A percentile compares a stretch with the other conserved stretches of the same genome.
phyloP scores from a whole-genome alignment of 768 basidiomycete species.

The Lactarius vividus region DNA sequence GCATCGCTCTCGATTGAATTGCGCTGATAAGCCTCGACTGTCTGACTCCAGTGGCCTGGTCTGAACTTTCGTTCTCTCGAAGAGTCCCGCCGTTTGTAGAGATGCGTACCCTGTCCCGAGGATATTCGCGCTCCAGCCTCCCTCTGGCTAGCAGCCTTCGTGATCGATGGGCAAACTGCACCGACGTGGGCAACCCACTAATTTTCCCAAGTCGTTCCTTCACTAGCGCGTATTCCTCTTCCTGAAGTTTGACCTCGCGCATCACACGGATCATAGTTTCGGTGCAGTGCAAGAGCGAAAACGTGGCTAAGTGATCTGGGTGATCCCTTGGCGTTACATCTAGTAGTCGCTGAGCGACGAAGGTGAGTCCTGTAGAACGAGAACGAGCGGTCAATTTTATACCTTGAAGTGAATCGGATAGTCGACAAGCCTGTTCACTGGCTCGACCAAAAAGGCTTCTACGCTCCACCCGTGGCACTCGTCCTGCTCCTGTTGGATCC shows the following conservation, averaged over 20 bases:
- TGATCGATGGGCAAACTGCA: conserved; percentile 63
- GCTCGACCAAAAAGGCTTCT: conserved; percentile 68
- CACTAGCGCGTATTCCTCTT: conserved; percentile 80
- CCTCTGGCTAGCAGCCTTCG: conserved; percentile 75
- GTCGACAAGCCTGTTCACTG: conserved; percentile 64
- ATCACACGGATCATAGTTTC: conserved; percentile 73
- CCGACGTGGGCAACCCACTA: conserved; percentile 51
- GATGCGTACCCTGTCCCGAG: conserved; percentile 27
- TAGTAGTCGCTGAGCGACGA: conserved; percentile 54
- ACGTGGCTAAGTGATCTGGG: conserved; percentile 65
- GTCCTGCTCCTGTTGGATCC: conserved; percentile 55
- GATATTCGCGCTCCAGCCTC: conserved; percentile 46
- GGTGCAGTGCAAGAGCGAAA: conserved; percentile 62
- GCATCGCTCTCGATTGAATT: conserved; percentile 18
- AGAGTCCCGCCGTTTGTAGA: background rate
- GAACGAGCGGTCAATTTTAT: conserved; percentile 32
- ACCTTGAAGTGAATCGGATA: conserved; percentile 78
- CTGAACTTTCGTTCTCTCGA: background rate
- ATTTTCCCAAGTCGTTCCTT: conserved; percentile 60
- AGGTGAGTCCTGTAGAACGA: conserved; percentile 14
- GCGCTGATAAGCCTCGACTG: conserved; percentile 26
- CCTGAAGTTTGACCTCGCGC: conserved; percentile 80
- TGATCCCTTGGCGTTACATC: conserved; percentile 68
- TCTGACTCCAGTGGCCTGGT: conserved; percentile 12
- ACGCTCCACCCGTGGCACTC: conserved; percentile 64